Percentiles rank a stretch among this genome's conserved stretches.
phyloP scores from a whole-genome alignment of 169 alveolate species.

The Cryptosporidium baileyi region DNA sequence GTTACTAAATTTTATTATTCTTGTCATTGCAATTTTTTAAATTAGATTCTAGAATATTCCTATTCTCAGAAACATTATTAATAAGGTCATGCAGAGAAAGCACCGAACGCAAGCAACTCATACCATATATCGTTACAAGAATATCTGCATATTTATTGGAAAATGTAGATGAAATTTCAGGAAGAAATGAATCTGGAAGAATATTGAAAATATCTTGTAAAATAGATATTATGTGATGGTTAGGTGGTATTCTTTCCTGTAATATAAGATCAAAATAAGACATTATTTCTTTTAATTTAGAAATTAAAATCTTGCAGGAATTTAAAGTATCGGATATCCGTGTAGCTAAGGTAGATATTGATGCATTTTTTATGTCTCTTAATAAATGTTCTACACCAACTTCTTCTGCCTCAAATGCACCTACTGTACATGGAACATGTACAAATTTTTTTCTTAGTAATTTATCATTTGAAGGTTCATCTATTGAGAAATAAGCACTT shows the following conservation, averaged over 20 bases:
- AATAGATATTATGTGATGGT: slow-evolving; percentile 87
- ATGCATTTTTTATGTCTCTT: slow-evolving; percentile 94
- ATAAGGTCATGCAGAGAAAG: slow-evolving; percentile 94
- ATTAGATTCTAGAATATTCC: slow-evolving; percentile 76
- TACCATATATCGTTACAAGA: slow-evolving; percentile 90
- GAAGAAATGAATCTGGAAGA: slow-evolving; percentile 89
- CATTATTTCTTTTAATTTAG: slow-evolving; percentile 75
- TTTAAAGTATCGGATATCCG: slow-evolving; percentile 79
- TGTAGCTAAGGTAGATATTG: slow-evolving; percentile 91
- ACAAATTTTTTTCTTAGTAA: slow-evolving; percentile 91
- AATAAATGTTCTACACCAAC: slow-evolving; percentile 98
- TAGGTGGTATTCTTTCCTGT: slow-evolving; percentile 85
- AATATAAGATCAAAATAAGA: slow-evolving; percentile 80
- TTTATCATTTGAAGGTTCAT: slow-evolving; percentile 90
- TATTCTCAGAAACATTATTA: slow-evolving; percentile 91
- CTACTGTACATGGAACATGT: slow-evolving; percentile 92
- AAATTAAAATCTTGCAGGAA: slow-evolving; percentile 75
- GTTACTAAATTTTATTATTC: not conserved
- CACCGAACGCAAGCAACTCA: slow-evolving; percentile 90
- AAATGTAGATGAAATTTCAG: slow-evolving; percentile 88
- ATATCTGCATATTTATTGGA: slow-evolving; percentile 92
- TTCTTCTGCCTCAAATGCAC: slow-evolving; percentile 98
- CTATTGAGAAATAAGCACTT: slow-evolving; percentile 92
- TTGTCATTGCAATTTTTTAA: slow-evolving; percentile 7
- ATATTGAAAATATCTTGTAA: slow-evolving; percentile 93